Evolutionary conservation across 2,329 filamentous ascomycete species (phyloP), one percentile per base, ranked within the genome.

Genomic region (Fusarium udum): DNA sequence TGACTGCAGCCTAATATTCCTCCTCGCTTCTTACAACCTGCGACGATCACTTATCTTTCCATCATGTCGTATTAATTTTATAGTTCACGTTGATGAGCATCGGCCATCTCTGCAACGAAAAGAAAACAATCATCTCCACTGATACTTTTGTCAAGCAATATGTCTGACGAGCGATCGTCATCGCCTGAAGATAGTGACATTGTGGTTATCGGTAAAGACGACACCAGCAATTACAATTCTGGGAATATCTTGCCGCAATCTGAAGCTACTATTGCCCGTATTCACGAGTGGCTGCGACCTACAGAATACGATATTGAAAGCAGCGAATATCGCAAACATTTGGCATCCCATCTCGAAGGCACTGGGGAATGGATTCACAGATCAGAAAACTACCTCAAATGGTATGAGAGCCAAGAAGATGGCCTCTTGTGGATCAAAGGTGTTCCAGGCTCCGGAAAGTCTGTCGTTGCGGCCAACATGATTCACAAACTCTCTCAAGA

Each of bases 361-460:
- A 75, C 75, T 22, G 68, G 68, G 11, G 55, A 51, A 45, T 74
- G 75, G 75, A 32, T 77, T 14, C 39, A 53, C 9, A 45, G 26
- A 5, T 61, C 53, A 26, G 40, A 67, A 0, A 39, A 37, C 26
- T 77, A 73, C 43, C 53, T 49, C 12, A 45, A 61, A 11, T 77
- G 74, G 75, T 36, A 64, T 3, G 24, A 64, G 5, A 57, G 34
- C 18, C 10, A 45, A 11, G 61, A 67, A 7, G n/a, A 74, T 56
- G 67, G 75, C n/a, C 58, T 75, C 7, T 52, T 77, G 22, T 77
- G 74, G 70, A 75, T 76, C 31, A 75, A 71, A 46, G 83, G 83
- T 1, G 80, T 84, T 28, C 81, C 82, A 4, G 83, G 83, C 7
- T 81, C 82, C 8, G 84, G 83, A 11, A 83, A 83, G 59, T 82